Conservation (phyloP, 2,329 filamentous ascomycete species). For the Ampelomyces quisqualis region DNA sequence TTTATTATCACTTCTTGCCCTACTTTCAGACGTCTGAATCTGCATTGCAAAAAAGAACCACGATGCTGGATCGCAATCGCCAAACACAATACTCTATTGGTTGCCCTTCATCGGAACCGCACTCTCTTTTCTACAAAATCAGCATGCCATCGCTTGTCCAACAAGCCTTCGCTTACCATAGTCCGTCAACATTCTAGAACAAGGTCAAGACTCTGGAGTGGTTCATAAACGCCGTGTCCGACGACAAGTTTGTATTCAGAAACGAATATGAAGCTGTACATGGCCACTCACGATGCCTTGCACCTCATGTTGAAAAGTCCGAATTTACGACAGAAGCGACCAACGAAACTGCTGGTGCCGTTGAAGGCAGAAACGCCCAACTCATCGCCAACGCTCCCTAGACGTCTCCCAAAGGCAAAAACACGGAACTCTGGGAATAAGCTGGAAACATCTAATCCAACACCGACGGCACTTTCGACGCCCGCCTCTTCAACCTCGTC, state of each 20-base stretch:
- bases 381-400: slow-evolving; percentile 9
- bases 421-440: slow-evolving; percentile 13
- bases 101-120: slow-evolving; percentile 15
- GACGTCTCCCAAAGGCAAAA: slow-evolving; percentile 5
- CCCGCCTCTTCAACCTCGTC: slow-evolving; percentile 3
- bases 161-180: slow-evolving; percentile 14
- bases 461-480: slow-evolving; percentile 12
- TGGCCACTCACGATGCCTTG: slow-evolving; percentile 10
- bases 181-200: slow-evolving; percentile 7
- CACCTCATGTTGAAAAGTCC: slow-evolving; percentile 16
- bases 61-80: slow-evolving; percentile 9
- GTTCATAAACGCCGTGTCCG: slow-evolving; percentile 15
- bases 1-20: slow-evolving; percentile 4
- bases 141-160: slow-evolving; percentile 17
- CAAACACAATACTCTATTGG: slow-evolving; percentile 14
- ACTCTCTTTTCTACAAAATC: slow-evolving; percentile 16
- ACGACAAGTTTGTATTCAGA: slow-evolving; percentile 9
- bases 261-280: slow-evolving; percentile 14
- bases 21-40: too few relatives aligned
- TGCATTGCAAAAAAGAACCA: slow-evolving; percentile 9
- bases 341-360: slow-evolving; percentile 7
- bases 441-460: slow-evolving; percentile 14
- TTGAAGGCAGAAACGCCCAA: slow-evolving; percentile 8
- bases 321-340: slow-evolving; percentile 17
- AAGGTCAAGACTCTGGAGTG: slow-evolving; percentile 15